These are phyloP conservation scores for Penicillium thymicola DNA, from an alignment of 2,329 filamentous ascomycete species.

Conservation along the genomic window DNA sequence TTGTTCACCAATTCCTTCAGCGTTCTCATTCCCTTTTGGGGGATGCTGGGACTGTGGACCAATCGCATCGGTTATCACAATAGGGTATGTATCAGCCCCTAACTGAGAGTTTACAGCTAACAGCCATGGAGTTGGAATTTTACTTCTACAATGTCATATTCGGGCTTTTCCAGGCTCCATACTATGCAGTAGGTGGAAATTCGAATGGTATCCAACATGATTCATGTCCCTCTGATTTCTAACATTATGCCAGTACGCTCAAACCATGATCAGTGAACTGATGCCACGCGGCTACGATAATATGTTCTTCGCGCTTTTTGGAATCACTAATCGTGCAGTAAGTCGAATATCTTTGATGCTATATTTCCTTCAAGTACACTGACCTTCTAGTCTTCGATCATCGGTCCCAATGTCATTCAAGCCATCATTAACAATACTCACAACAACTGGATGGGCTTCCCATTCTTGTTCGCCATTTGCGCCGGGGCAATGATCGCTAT, in stretches of 20 bases:
- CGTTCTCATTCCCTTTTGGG: slow-evolving; percentile 43
- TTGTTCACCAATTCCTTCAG: slow-evolving; percentile 43
- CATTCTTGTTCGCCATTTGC: slow-evolving; percentile 42
- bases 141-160: slow-evolving; percentile 46
- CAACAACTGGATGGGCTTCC: slow-evolving; percentile 46
- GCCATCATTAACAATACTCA: slow-evolving; percentile 43
- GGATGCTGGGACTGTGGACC: slow-evolving; percentile 43
- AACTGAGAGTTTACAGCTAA: slow-evolving; percentile 1
- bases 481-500: slow-evolving; percentile 39
- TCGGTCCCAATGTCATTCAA: slow-evolving; percentile 45
- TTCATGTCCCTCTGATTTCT: not conserved
- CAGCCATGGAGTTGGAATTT: slow-evolving; percentile 36
- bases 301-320: slow-evolving; percentile 46
- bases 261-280: slow-evolving; percentile 46
- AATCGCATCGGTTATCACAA: slow-evolving; percentile 41
- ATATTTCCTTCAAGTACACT: not conserved
- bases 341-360: slow-evolving; percentile 9
- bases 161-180: slow-evolving; percentile 43
- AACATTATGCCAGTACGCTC: slow-evolving; percentile 32
- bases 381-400: slow-evolving; percentile 40
- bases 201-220: not conserved
- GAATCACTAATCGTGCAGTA: slow-evolving; percentile 45
- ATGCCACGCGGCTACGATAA: slow-evolving; percentile 45
- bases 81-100: slow-evolving; percentile 19
- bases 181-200: slow-evolving; percentile 36